Conservation (phyloP, 1,284 basidiomycete species). For the Cutaneotrichosporon daszewskae region DNA sequence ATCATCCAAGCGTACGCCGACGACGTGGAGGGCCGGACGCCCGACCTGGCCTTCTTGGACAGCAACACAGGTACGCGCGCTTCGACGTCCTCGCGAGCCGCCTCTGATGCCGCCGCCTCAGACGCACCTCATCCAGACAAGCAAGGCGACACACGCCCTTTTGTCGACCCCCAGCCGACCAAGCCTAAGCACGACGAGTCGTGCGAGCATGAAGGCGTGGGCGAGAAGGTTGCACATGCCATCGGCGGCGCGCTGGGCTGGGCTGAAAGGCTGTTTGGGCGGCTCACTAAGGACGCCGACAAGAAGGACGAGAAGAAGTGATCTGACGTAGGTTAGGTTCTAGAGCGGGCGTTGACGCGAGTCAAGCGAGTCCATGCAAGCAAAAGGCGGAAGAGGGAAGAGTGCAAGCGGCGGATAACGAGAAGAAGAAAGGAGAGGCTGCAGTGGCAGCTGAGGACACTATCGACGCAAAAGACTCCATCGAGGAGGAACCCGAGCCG, state of each 20-base stretch:
- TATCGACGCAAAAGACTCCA: too few relatives aligned
- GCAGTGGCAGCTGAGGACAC: too few relatives aligned
- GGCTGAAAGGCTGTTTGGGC: conserved; percentile 31
- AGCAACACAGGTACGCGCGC: neutral
- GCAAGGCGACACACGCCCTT: neutral
- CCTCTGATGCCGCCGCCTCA: conserved; percentile 9
- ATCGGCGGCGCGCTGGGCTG: conserved; percentile 38
- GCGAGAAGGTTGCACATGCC: conserved; percentile 30
- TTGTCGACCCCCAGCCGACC: conserved; percentile 13
- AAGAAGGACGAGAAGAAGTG: conserved; percentile 7
- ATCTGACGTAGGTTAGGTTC: neutral
- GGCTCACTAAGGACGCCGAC: conserved; percentile 8
- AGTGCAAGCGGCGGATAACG: too few relatives aligned
- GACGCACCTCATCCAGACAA: conserved; percentile 10
- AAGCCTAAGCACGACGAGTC: neutral
- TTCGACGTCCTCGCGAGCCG: neutral
- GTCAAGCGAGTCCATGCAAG: too few relatives aligned
- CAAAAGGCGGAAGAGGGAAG: too few relatives aligned
- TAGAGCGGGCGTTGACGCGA: too few relatives aligned
- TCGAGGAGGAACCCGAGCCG: too few relatives aligned
- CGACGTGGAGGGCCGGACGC: conserved; percentile 68
- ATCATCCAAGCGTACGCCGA: conserved; percentile 88
- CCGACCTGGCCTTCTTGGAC: conserved; percentile 33
- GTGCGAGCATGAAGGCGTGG: conserved; percentile 11
- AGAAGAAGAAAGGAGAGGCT: neutral